A percentile compares a stretch with the other conserved stretches of the same genome.
phyloP scores from a whole-genome alignment of 257 asterid genomes.

The Solanum ossicruentum region DNA sequence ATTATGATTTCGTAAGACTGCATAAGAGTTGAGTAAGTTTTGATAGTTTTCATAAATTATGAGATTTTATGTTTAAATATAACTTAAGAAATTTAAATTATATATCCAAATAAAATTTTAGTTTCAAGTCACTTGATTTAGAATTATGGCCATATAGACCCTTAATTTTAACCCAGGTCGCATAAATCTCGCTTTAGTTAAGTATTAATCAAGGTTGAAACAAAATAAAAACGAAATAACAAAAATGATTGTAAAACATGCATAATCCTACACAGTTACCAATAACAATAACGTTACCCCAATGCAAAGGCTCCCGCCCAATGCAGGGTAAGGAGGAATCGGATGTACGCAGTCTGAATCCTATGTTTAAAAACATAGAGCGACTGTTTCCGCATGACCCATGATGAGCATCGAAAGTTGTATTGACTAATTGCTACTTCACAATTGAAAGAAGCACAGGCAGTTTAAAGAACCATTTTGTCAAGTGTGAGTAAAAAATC shows the following conservation, averaged over 20 bases:
- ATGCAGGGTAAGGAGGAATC: no score
- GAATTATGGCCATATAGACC: neutral
- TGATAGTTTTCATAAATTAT: neutral
- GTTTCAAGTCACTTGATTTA: neutral
- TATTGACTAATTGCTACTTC: no score
- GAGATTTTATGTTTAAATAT: neutral
- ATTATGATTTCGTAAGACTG: neutral
- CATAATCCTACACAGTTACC: neutral
- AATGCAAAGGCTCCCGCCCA: no score
- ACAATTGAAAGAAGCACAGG: no score
- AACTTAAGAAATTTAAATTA: neutral
- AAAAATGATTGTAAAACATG: neutral
- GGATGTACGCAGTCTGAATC: no score
- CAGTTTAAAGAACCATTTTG: no score
- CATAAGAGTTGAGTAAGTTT: neutral
- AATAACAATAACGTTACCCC: no score
- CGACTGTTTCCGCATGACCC: no score
- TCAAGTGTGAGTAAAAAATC: no score
- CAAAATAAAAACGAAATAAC: neutral
- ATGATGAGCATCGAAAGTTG: no score
- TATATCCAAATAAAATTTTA: neutral
- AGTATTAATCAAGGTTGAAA: neutral
- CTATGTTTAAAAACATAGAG: no score
- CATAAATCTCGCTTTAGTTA: neutral
- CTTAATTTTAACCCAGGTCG: neutral